Percentiles rank a stretch among this genome's conserved stretches.
Evolutionary conservation across 2,329 filamentous ascomycete genomes (phyloP).

Genomic region (Sphaerulina vaccinii): DNA sequence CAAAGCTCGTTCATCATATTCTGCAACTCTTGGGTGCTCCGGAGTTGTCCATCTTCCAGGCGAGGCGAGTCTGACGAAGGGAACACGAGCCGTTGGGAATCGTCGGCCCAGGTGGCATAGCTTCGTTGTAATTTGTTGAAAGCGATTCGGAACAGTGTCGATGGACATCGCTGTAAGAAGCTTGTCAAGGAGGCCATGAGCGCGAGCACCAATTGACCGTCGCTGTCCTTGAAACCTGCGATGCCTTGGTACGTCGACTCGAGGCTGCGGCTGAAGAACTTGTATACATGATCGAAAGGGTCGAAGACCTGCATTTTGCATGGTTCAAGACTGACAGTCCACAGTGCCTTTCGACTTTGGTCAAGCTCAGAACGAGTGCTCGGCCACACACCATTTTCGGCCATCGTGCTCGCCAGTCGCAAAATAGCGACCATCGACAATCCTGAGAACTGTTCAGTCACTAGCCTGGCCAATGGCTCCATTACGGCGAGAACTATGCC

Average conservation of each 20-base stretch:
- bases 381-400: conserved; percentile 47
- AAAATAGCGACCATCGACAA: conserved; percentile 13
- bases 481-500: conserved; percentile 65
- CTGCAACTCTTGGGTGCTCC: not conserved
- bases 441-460: conserved; percentile 18
- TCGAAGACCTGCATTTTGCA: conserved; percentile 47
- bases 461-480: conserved; percentile 47
- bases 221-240: not conserved
- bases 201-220: not conserved
- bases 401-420: conserved; percentile 23
- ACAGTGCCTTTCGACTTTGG: conserved; percentile 63
- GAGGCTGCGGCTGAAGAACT: conserved; percentile 56
- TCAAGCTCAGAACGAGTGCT: conserved; percentile 64
- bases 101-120: conserved; percentile 63
- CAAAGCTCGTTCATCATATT: conserved; percentile 29
- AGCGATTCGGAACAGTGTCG: conserved; percentile 54
- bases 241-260: conserved; percentile 29
- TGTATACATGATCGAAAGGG: conserved; percentile 66
- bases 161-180: conserved; percentile 42
- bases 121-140: conserved; percentile 63
- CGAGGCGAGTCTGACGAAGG: not conserved
- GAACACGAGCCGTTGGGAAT: conserved; percentile 40
- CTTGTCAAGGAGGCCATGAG: conserved; percentile 8
- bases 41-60: not conserved
- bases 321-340: conserved; percentile 53